phyloP scores from a whole-genome alignment of 2,329 filamentous ascomycete genomes.

The Trichoderma koningiopsis region DNA sequence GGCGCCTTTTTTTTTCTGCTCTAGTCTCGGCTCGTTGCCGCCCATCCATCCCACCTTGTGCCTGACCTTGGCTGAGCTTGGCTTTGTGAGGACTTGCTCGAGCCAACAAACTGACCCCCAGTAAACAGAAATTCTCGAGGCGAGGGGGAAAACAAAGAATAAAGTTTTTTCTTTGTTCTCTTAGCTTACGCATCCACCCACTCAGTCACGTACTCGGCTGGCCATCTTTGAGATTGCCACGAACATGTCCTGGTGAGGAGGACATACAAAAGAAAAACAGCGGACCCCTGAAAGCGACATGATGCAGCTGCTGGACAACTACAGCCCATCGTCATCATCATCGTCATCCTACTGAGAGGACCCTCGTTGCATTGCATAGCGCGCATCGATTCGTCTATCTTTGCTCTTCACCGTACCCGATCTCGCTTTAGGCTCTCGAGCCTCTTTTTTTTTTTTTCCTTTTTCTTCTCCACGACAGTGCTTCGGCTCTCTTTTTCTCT shows the following conservation, averaged over 20 bases:
- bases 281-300: constrained; percentile 10
- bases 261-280: not conserved
- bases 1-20: constrained; percentile 3
- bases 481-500: not conserved
- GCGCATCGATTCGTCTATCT: constrained; percentile 6
- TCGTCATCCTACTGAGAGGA: constrained; percentile 16
- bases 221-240: not conserved
- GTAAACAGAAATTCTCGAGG: not conserved
- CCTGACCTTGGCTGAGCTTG: constrained; percentile 7
- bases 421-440: not conserved
- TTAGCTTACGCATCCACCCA: not conserved
- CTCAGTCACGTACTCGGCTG: not conserved
- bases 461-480: not conserved
- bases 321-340: not conserved
- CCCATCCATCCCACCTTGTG: constrained; percentile 25
- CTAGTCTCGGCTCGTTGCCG: constrained; percentile 23
- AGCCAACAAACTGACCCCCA: not conserved
- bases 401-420: constrained; percentile 15
- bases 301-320: constrained; percentile 8
- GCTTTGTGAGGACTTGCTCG: constrained; percentile 1
- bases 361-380: constrained; percentile 19
- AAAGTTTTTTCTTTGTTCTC: not conserved
- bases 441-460: too few relatives aligned
- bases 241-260: not conserved
- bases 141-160: not conserved